phyloP scores from a whole-genome alignment of 768 basidiomycete genomes.

The Basidioascus undulatus region DNA sequence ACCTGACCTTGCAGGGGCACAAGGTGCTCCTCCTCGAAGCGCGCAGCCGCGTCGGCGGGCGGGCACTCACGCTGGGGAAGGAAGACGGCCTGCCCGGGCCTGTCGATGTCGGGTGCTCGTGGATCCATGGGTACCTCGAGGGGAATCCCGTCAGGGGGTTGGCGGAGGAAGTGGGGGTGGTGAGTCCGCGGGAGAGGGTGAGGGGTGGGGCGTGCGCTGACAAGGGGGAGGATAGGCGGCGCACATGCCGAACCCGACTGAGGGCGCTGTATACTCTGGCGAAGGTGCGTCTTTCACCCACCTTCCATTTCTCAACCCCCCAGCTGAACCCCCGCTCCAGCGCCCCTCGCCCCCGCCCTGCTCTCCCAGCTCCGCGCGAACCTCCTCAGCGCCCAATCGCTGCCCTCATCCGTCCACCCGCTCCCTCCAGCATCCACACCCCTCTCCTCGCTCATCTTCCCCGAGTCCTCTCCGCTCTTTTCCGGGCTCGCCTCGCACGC shows the following conservation, averaged over 20 bases:
- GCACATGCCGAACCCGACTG: too few relatives aligned
- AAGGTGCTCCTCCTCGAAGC: constrained; percentile 7
- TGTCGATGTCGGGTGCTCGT: constrained; percentile 6
- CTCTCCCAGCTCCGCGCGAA: too few relatives aligned
- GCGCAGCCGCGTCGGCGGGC: constrained; percentile 3
- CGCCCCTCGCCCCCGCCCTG: not conserved
- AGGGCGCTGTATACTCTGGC: constrained; percentile 5
- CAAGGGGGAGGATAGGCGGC: too few relatives aligned
- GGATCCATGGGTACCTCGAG: constrained; percentile 4
- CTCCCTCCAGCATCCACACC: too few relatives aligned
- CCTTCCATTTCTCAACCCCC: constrained; percentile 2
- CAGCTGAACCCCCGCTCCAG: constrained; percentile 2
- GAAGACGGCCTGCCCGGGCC: not conserved
- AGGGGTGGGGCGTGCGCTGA: too few relatives aligned
- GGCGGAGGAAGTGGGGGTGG: not conserved
- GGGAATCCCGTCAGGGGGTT: constrained; percentile 3
- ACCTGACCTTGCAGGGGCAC: not conserved
- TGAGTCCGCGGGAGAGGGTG: not conserved
- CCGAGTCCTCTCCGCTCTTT: too few relatives aligned
- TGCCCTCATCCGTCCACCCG: too few relatives aligned
- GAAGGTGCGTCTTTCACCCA: constrained; percentile 2
- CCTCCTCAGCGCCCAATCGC: too few relatives aligned
- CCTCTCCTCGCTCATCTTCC: too few relatives aligned
- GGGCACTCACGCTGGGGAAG: constrained; percentile 1
- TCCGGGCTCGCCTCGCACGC: too few relatives aligned